phyloP scores from a whole-genome alignment of 129 eudicot species.

The Calendula officinalis region DNA sequence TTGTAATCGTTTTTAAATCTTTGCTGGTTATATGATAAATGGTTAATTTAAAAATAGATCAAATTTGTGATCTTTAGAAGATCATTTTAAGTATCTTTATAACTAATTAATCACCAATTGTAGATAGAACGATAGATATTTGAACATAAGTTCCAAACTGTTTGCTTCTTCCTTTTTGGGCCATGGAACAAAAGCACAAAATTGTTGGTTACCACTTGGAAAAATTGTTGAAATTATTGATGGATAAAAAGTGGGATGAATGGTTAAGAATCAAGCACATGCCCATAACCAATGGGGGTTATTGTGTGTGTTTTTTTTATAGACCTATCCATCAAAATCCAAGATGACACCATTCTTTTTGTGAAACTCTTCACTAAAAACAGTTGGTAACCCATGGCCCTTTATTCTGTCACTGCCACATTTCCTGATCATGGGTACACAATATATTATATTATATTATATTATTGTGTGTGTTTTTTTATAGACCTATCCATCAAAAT shows the following conservation, averaged over 20 bases:
- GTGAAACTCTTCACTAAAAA: conserved; percentile 23
- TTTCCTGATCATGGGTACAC: conserved; percentile 17
- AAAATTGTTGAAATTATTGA: conserved; percentile 24
- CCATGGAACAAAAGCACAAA: conserved; percentile 30
- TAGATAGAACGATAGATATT: conserved; percentile 26
- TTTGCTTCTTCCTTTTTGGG: conserved; percentile 19
- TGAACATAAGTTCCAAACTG: conserved; percentile 25
- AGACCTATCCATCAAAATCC: conserved; percentile 38
- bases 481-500: conserved; percentile 20
- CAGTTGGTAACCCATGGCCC: conserved; percentile 33
- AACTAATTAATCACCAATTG: too few relatives aligned
- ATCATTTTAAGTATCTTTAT: too few relatives aligned
- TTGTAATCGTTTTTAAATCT: too few relatives aligned
- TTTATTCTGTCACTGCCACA: conserved; percentile 38
- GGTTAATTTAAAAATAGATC: too few relatives aligned
- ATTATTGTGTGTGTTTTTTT: conserved; percentile 2
- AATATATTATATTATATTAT: conserved; percentile 17
- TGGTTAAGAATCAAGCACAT: conserved; percentile 36
- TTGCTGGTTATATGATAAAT: too few relatives aligned
- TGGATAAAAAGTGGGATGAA: conserved; percentile 27
- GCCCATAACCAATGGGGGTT: conserved; percentile 37
- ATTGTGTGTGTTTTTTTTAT: conserved; percentile 12
- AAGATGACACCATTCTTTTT: conserved; percentile 39
- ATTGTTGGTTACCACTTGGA: conserved; percentile 23
- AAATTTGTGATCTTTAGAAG: too few relatives aligned